Evolutionary conservation across 805 yeast genomes (phyloP).

Genomic region (Ogataea methylovora): DNA sequence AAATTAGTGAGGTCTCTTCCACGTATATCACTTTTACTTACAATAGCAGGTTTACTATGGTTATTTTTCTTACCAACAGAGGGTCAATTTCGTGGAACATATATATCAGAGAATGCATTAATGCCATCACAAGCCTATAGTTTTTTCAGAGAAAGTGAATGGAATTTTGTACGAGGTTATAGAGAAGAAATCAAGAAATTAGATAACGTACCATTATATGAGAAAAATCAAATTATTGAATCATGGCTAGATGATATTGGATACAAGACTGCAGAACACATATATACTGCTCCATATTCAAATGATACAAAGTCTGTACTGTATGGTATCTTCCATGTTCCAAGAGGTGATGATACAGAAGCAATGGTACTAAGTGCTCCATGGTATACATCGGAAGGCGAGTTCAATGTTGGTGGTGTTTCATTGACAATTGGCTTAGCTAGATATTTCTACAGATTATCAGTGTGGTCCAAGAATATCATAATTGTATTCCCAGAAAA

Average conservation of each 20-base stretch:
- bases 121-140: slow-evolving; percentile 95
- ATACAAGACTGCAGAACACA: slow-evolving; percentile 46
- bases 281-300: slow-evolving; percentile 9
- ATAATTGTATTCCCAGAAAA: slow-evolving; percentile 78
- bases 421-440: slow-evolving; percentile 67
- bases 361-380: slow-evolving; percentile 89
- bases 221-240: slow-evolving; percentile 39
- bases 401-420: slow-evolving; percentile 72
- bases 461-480: slow-evolving; percentile 93
- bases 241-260: slow-evolving; percentile 69
- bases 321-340: slow-evolving; percentile 84
- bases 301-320: slow-evolving; percentile 23
- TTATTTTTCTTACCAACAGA: slow-evolving; percentile 64
- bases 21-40: slow-evolving; percentile 31
- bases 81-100: slow-evolving; percentile 78
- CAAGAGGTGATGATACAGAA: slow-evolving; percentile 94
- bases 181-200: slow-evolving; percentile 42
- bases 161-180: slow-evolving; percentile 87
- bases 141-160: slow-evolving; percentile 87
- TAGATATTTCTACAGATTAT: slow-evolving; percentile 75
- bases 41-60: slow-evolving; percentile 45
- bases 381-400: slow-evolving; percentile 63
- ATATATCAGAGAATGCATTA: slow-evolving; percentile 91
- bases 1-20: slow-evolving; percentile 37
- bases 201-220: slow-evolving; percentile 11